Evolutionary conservation across 805 yeast genomes (phyloP), one percentile per base, ranked within the genome.

Genomic region (Metschnikowia colocasiae): DNA sequence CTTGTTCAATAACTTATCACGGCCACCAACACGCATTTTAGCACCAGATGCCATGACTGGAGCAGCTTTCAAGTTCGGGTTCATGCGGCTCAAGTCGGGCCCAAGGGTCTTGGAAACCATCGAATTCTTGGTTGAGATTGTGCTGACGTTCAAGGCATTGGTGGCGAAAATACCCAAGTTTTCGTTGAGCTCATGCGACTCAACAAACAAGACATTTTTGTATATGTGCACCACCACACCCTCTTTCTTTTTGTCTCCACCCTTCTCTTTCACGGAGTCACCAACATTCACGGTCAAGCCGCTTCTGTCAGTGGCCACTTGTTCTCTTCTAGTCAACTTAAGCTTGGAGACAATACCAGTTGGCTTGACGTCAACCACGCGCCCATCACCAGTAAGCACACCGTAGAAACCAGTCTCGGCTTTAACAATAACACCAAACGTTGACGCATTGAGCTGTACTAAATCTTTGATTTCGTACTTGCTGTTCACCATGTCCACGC

Each of bases 141-240:
- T 88, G 54, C 83, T 82, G 34, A 92, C 88, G 59, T 85, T 84
- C 60, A 80, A 71, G 19, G 90, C 79, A 55, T 81, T 82, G 26
- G 84, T 82, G 30, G 87, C 95, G 67, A 92, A 91, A 13, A 94
- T 89, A 68, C 98, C 99, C 43, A 89, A 79, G 63, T 94, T 89
- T 63, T 90, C 97, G 27, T 79, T 64, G 41, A 86, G 79, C 42
- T 85, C 84, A 57, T 87, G 85, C 46, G 94, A 84, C 62, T 88
- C 85, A 40, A 91, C 73, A 64, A 92, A 94, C 50, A 94, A 76
- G 42, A 76, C 74, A 45, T 85, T 83, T 61, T 90, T 84, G 74
- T 85, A 87, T 47, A 94, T 83, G 63, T 92, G 97, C 49, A 94
- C 65, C 51, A 94, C 86, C 31, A 78, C 81, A 57, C 99, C 99